phyloP scores from a whole-genome alignment of 2,329 filamentous ascomycete species.

The Davidsoniella virescens region DNA sequence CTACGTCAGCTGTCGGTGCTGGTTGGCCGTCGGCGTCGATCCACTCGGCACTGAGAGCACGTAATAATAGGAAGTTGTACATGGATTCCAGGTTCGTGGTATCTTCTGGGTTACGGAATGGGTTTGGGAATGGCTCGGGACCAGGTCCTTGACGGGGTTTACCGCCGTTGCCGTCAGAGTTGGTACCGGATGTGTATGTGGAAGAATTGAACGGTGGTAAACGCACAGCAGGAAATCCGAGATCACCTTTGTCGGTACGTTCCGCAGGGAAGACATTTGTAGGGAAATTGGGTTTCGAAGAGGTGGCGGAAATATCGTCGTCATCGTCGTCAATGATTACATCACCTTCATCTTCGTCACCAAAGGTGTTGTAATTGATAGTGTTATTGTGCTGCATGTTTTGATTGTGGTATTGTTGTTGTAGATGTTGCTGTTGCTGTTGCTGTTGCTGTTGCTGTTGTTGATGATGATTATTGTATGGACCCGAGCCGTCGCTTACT shows the following conservation, averaged over 20 bases:
- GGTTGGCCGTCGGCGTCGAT: constrained; percentile 29
- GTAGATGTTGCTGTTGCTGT: neutral
- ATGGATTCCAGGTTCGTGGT: constrained; percentile 41
- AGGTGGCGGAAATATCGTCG: neutral
- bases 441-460: constrained; percentile 3
- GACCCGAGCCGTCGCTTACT: no score
- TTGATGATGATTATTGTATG: neutral
- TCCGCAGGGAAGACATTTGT: constrained; percentile 8
- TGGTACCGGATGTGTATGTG: neutral
- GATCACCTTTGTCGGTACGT: constrained; percentile 3
- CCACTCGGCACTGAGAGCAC: constrained; percentile 35
- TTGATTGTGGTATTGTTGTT: neutral
- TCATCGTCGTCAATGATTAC: neutral
- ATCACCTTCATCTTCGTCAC: neutral
- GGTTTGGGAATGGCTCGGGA: constrained; percentile 12
- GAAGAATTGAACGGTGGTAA: neutral
- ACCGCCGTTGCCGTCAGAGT: neutral
- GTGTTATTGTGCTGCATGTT: neutral
- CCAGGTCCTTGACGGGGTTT: neutral
- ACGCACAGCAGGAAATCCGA: constrained; percentile 8
- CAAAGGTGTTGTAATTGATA: neutral
- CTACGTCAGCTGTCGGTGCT: constrained; percentile 28
- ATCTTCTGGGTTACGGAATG: constrained; percentile 20
- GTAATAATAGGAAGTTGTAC: constrained; percentile 36
- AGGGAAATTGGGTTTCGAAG: constrained; percentile 3